Conservation (phyloP, 106 monocot species). For the Triglochin maritima region DNA sequence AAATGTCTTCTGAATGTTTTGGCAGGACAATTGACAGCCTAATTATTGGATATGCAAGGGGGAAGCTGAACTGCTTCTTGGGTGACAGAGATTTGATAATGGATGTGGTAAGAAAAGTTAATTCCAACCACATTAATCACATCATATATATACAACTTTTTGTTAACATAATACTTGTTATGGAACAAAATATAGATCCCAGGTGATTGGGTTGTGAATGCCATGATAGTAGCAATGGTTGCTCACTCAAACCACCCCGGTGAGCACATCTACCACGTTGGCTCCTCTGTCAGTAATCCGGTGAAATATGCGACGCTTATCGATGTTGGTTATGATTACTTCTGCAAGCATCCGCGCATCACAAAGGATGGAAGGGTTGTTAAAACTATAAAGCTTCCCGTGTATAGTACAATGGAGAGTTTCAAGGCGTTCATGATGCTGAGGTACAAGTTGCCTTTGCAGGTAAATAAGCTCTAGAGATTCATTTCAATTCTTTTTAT, state of each 20-base stretch:
- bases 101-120: conserved; percentile 39
- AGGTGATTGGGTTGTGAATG: conserved; percentile 71
- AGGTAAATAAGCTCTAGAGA: conserved; percentile 18
- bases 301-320: conserved; percentile 21
- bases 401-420: conserved; percentile 23
- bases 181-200: conserved; percentile 33
- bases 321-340: conserved; percentile 24
- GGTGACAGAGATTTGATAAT: conserved; percentile 33
- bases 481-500: not conserved
- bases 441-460: conserved; percentile 46
- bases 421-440: conserved; percentile 49
- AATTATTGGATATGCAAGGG: conserved; percentile 50
- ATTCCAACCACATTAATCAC: not conserved
- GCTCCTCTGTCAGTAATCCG: conserved; percentile 53
- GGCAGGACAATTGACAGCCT: conserved; percentile 61
- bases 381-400: conserved; percentile 12
- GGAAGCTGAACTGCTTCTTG: conserved; percentile 39
- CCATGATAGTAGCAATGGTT: conserved; percentile 55
- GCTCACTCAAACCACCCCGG: conserved; percentile 25
- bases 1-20: not conserved
- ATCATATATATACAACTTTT: not conserved
- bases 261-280: conserved; percentile 42
- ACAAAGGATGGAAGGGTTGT: conserved; percentile 38
- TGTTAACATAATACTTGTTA: too few species aligned
- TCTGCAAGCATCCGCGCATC: conserved; percentile 33